Evolutionary conservation across 2,329 filamentous ascomycete species (phyloP).

Genomic region (Penicillium sp.): DNA sequence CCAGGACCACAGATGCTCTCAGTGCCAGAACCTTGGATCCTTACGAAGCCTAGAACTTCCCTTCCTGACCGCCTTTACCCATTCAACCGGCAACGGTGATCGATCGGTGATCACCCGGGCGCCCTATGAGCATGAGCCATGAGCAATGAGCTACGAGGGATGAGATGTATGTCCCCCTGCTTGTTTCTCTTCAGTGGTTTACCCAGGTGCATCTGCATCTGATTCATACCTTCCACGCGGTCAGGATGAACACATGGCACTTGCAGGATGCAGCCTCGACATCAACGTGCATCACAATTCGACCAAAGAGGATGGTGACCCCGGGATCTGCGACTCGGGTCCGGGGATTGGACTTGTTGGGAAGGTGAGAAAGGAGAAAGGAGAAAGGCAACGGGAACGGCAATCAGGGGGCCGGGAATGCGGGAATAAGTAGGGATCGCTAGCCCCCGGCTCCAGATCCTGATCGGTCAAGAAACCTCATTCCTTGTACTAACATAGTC

Average conservation of each 20-base stretch:
- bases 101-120: conserved; percentile 23
- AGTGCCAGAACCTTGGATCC: not conserved
- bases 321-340: not conserved
- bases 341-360: not conserved
- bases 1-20: not conserved
- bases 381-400: not conserved
- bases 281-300: not conserved
- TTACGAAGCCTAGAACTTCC: not conserved
- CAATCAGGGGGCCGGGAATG: not conserved
- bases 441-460: conserved; percentile 7
- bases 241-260: conserved; percentile 21
- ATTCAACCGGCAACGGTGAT: conserved; percentile 16
- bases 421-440: not conserved
- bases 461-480: not conserved
- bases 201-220: not conserved
- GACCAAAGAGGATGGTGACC: not conserved
- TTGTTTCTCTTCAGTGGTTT: not conserved
- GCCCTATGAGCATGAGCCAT: conserved; percentile 8
- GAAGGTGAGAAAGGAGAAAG: not conserved
- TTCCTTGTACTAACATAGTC: not conserved
- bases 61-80: conserved; percentile 1
- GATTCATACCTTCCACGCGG: conserved; percentile 8
- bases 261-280: conserved; percentile 11
- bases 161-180: conserved; percentile 5
- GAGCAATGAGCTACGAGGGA: conserved; percentile 12